Base-by-base conservation (phyloP, 31 red algal species). In the Asparagopsis taxiformis region DNA sequence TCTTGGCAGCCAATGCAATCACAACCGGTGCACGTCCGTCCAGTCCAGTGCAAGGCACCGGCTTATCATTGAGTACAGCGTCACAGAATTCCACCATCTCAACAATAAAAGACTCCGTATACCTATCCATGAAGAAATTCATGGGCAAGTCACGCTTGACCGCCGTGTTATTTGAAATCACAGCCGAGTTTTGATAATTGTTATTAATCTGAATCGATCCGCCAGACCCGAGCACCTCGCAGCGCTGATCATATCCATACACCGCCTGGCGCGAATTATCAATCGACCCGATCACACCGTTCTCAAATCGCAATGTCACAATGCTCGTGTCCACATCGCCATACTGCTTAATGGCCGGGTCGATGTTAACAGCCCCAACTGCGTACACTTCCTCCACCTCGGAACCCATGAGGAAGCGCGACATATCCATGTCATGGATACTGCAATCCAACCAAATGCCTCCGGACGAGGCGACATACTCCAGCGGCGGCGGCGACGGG, bases 361-460 rank as follows among this genome's bases (percentile, higher is more conserved):
- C 65, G 39, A 91, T 78, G 46, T 90, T 89, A 19, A 91, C 78
- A 19, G 87, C 91, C 22, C 95, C 95, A 3, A 91, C 57, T 21
- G 87, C 80, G 77, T 94, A 98, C 16, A 98, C 95, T 62, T 98
- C 90, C 13, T 91, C 78, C 22, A 98, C 86, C 60, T 98, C 95
- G 35, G 82, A 69, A 38, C 81, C 95, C 59, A 98, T 92, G 19
- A 98, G 79, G 67, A 78, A 98, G 52, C 95, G 80, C 1, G 95
- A 72, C 95, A 98, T 98, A 52, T 98, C 95, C 85, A 98, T 91
- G 57, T 98, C 95, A 64, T 98, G 95, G 41, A 98, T 98, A 49
- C 71, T 59, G 69, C 90, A 94, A 49, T 98, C 95, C 77, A 98
- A 73, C 91, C 90, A 98, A 53, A 98, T 98, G 44, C 95, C 95